phyloP scores from a whole-genome alignment of 495 filamentous ascomycete species.

The Aspergillus saccharolyticus region DNA sequence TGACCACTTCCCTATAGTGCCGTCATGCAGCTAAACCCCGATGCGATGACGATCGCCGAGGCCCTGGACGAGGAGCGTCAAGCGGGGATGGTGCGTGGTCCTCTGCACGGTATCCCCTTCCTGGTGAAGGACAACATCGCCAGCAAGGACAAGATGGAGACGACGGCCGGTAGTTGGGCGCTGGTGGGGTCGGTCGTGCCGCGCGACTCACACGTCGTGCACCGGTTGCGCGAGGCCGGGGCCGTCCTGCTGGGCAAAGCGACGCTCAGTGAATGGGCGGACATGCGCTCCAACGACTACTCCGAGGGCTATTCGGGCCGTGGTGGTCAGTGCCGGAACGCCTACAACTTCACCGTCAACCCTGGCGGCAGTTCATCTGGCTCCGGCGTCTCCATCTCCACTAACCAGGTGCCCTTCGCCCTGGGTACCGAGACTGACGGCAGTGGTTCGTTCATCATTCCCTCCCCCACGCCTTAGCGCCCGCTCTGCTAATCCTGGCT shows the following conservation, averaged over 20 bases:
- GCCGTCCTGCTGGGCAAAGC: slow-evolving; percentile 67
- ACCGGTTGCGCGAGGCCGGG: slow-evolving; percentile 56
- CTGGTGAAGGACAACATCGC: slow-evolving; percentile 74
- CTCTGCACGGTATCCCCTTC: slow-evolving; percentile 69
- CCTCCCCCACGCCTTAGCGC: too few species aligned
- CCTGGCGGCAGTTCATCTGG: slow-evolving; percentile 64
- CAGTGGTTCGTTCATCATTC: slow-evolving; percentile 43
- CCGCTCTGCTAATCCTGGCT: too few species aligned
- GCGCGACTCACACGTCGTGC: slow-evolving; percentile 59
- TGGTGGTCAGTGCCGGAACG: slow-evolving; percentile 59
- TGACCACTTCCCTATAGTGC: too few species aligned
- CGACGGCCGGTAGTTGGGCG: slow-evolving; percentile 54
- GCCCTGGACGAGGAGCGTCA: slow-evolving; percentile 54
- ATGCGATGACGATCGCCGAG: slow-evolving; percentile 53
- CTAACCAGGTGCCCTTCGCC: slow-evolving; percentile 57
- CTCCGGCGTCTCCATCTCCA: slow-evolving; percentile 55
- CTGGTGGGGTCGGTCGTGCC: slow-evolving; percentile 61
- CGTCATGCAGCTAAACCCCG: slow-evolving; percentile 58
- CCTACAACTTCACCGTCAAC: slow-evolving; percentile 66
- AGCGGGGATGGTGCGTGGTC: slow-evolving; percentile 49
- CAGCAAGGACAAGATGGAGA: slow-evolving; percentile 64
- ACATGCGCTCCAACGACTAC: slow-evolving; percentile 66
- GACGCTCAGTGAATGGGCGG: slow-evolving; percentile 68
- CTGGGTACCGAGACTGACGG: slow-evolving; percentile 74
- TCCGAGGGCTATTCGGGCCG: slow-evolving; percentile 63